Evolutionary conservation across 352 stramenopile species (phyloP).

Genomic region (Porosira glacialis): DNA sequence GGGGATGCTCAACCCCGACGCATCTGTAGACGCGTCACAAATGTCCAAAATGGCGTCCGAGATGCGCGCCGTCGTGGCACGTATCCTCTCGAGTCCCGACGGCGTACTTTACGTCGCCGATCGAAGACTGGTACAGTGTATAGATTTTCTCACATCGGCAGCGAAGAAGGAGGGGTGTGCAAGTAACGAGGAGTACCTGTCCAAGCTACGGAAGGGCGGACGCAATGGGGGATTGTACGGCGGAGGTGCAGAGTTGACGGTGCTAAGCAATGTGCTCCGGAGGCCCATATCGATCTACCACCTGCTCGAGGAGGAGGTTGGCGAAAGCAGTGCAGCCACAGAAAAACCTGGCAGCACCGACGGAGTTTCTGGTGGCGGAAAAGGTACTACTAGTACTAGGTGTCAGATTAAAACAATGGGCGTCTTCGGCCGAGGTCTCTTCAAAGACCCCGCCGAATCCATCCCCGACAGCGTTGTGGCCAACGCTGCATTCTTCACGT

Average conservation of each 20-base stretch:
- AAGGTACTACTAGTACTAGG: no score
- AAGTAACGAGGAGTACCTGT: slow-evolving; percentile 57
- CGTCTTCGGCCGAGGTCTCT: slow-evolving; percentile 61
- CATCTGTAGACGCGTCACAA: slow-evolving; percentile 12
- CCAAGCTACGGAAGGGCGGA: slow-evolving; percentile 41
- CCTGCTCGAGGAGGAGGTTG: no score
- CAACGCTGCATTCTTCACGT: slow-evolving; percentile 42
- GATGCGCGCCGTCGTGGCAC: slow-evolving; percentile 57
- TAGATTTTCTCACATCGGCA: slow-evolving; percentile 50
- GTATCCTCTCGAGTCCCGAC: slow-evolving; percentile 44
- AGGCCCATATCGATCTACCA: slow-evolving; percentile 77
- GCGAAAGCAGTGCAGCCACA: no score
- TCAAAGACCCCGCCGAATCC: slow-evolving; percentile 51
- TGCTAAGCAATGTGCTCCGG: slow-evolving; percentile 68
- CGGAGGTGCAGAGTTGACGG: slow-evolving; percentile 67
- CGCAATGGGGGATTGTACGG: slow-evolving; percentile 58
- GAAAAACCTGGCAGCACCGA: no score
- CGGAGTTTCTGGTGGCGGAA: no score
- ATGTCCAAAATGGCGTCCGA: slow-evolving; percentile 31
- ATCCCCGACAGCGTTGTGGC: slow-evolving; percentile 58
- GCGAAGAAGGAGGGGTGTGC: slow-evolving; percentile 46
- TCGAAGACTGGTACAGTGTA: slow-evolving; percentile 41
- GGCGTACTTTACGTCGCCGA: slow-evolving; percentile 41
- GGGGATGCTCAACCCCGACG: slow-evolving; percentile 49
- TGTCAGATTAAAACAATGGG: slow-evolving; percentile 57